Evolutionary conservation across 257 asterid genomes (phyloP).

Genomic region (Capsicum rhomboideum): DNA sequence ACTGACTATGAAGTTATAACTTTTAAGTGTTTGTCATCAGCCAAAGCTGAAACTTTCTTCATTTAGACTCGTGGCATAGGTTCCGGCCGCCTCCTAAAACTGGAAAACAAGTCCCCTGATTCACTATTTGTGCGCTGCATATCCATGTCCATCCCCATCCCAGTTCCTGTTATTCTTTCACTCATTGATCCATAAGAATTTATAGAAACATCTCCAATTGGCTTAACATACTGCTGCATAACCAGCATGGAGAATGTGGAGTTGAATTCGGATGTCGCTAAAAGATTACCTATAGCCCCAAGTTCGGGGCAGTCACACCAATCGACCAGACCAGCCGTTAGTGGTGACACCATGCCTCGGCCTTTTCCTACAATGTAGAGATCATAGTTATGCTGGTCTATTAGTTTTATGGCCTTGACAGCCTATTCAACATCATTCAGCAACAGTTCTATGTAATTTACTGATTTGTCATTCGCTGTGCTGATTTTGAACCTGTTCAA

Average conservation of each 20-base stretch:
- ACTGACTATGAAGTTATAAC: neutral
- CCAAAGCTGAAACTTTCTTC: neutral
- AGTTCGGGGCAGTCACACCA: constrained; percentile 98
- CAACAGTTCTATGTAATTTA: constrained; percentile 42
- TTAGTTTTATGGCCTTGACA: constrained; percentile 53
- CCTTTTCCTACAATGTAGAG: constrained; percentile 88
- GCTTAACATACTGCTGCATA: constrained; percentile 54
- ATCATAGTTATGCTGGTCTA: constrained; percentile 55
- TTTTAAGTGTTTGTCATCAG: neutral
- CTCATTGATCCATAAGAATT: constrained; percentile 25
- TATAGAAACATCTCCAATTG: constrained; percentile 22
- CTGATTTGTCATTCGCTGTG: constrained; percentile 22
- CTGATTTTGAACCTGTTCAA: constrained; percentile 42
- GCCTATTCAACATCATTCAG: constrained; percentile 74
- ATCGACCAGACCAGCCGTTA: constrained; percentile 69
- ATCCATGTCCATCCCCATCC: constrained; percentile 25
- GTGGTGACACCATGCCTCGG: constrained; percentile 43
- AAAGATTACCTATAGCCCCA: constrained; percentile 83
- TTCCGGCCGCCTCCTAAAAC: constrained; percentile 33
- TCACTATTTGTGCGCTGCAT: constrained; percentile 28
- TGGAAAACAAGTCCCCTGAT: constrained; percentile 31
- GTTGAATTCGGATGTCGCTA: constrained; percentile 73
- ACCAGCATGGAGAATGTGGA: constrained; percentile 61
- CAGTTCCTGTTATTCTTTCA: constrained; percentile 16
- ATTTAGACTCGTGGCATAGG: neutral